Percentiles rank a stretch among this genome's conserved stretches.
Conservation (phyloP, 2,329 filamentous ascomycete species). For the Colletotrichum tofieldiae region DNA sequence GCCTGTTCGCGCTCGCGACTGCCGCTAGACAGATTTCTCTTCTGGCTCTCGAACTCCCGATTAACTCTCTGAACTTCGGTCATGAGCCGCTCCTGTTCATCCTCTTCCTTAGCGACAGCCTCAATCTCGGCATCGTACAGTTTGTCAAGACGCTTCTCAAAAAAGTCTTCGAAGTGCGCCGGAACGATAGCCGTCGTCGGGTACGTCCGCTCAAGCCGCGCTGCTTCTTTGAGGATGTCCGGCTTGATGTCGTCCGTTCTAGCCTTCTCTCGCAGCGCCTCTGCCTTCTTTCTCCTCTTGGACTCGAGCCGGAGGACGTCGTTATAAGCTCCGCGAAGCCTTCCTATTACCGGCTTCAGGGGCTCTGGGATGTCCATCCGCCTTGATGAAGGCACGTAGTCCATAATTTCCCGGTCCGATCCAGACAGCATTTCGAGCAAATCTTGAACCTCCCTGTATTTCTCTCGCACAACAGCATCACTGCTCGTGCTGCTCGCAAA, state of each 20-base stretch:
- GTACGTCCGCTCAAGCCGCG: slow-evolving; percentile 87
- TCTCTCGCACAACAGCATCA: slow-evolving; percentile 78
- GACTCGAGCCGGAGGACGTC: slow-evolving; percentile 89
- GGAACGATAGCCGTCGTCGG: slow-evolving; percentile 88
- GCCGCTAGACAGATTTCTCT: slow-evolving; percentile 75
- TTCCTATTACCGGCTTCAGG: slow-evolving; percentile 84
- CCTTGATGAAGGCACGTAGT: slow-evolving; percentile 90
- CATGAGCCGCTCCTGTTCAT: slow-evolving; percentile 82
- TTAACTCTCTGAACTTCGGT: slow-evolving; percentile 82
- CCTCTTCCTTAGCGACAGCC: slow-evolving; percentile 78
- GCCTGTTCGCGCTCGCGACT: slow-evolving; percentile 86
- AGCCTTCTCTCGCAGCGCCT: slow-evolving; percentile 83
- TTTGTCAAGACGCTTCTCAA: slow-evolving; percentile 82
- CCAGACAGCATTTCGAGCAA: slow-evolving; percentile 84
- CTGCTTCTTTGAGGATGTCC: slow-evolving; percentile 86
- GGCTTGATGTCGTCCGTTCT: slow-evolving; percentile 90
- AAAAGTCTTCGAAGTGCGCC: slow-evolving; percentile 92
- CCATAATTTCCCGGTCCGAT: slow-evolving; percentile 85
- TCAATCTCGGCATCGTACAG: slow-evolving; percentile 86
- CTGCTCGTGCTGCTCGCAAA: slow-evolving; percentile 76
- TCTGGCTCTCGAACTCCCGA: slow-evolving; percentile 81
- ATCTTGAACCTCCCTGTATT: slow-evolving; percentile 82
- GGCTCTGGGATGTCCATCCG: slow-evolving; percentile 84
- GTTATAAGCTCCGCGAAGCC: slow-evolving; percentile 85
- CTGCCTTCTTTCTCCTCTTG: slow-evolving; percentile 83